These are phyloP conservation scores for Acacia acuminata DNA, from an alignment of 306 rosid genomes.

Conservation along the genomic window DNA sequence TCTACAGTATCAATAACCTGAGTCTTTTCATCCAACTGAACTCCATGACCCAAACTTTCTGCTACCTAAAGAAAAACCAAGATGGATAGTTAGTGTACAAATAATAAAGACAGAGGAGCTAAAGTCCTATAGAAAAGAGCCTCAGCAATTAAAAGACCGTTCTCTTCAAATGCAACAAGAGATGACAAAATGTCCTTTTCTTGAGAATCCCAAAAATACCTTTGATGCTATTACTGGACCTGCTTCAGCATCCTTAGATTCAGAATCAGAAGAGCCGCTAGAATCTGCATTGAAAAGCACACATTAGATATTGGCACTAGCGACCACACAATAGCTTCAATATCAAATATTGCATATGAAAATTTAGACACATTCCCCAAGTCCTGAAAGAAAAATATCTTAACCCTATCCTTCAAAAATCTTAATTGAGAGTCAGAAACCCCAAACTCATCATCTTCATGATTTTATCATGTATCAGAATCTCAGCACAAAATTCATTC, in stretches of 20 bases:
- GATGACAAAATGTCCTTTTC: not conserved
- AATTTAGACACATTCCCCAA: not conserved
- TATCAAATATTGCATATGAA: constrained; percentile 12
- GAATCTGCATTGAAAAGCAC: constrained; percentile 55
- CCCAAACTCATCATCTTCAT: not conserved
- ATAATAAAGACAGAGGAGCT: constrained; percentile 3
- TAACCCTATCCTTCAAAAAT: constrained; percentile 15
- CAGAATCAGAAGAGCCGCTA: constrained; percentile 61
- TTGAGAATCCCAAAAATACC: constrained; percentile 40
- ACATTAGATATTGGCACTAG: constrained; percentile 18
- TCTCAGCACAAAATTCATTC: constrained; percentile 1
- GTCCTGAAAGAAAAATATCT: not conserved
- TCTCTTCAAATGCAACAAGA: not conserved
- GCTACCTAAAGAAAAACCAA: constrained; percentile 48
- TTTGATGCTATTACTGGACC: constrained; percentile 45
- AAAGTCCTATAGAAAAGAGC: constrained; percentile 11
- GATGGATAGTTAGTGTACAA: constrained; percentile 1
- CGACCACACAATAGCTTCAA: not conserved
- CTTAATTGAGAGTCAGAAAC: not conserved
- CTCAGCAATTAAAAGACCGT: constrained; percentile 31
- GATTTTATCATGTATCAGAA: constrained; percentile 6
- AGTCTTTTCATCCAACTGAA: constrained; percentile 49
- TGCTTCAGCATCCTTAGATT: constrained; percentile 50
- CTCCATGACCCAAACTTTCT: constrained; percentile 46
- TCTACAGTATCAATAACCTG: constrained; percentile 45